phyloP scores from a whole-genome alignment of 2,329 filamentous ascomycete species.

The Xylaria sp. region DNA sequence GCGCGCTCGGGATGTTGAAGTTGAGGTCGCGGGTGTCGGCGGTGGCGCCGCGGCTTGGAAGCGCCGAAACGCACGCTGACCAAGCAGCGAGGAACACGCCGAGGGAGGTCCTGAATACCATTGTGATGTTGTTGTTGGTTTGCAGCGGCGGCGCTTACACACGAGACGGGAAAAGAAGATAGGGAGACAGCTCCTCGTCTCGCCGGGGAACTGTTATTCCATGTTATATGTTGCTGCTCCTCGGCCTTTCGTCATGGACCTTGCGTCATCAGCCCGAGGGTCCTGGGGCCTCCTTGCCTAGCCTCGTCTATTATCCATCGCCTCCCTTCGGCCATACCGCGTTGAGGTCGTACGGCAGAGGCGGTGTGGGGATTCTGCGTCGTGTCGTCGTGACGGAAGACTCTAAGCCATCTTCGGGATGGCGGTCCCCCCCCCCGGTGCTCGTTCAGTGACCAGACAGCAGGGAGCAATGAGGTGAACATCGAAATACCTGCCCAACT shows the following conservation, averaged over 20 bases:
- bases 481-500: too few species aligned
- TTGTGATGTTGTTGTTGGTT: neutral
- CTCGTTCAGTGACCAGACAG: constrained; percentile 12
- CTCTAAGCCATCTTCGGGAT: constrained; percentile 15
- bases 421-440: neutral
- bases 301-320: neutral
- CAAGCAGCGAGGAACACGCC: constrained; percentile 10
- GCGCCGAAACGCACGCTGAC: constrained; percentile 5
- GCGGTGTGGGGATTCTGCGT: neutral
- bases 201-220: neutral
- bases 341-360: neutral
- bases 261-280: neutral
- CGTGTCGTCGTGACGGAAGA: neutral
- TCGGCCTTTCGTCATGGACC: neutral
- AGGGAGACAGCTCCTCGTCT: neutral
- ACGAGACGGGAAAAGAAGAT: neutral
- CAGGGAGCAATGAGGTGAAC: too few species aligned
- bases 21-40: constrained; percentile 4
- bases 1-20: constrained; percentile 29
- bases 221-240: constrained; percentile 4
- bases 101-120: constrained; percentile 1
- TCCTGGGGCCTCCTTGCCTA: neutral
- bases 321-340: neutral
- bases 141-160: too few species aligned
- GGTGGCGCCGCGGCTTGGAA: neutral